A percentile compares a stretch with the other conserved stretches of the same genome.
These are phyloP conservation scores for Tolypocladium pustulatum DNA, from an alignment of 2,329 filamentous ascomycete genomes.

Conservation along the genomic window DNA sequence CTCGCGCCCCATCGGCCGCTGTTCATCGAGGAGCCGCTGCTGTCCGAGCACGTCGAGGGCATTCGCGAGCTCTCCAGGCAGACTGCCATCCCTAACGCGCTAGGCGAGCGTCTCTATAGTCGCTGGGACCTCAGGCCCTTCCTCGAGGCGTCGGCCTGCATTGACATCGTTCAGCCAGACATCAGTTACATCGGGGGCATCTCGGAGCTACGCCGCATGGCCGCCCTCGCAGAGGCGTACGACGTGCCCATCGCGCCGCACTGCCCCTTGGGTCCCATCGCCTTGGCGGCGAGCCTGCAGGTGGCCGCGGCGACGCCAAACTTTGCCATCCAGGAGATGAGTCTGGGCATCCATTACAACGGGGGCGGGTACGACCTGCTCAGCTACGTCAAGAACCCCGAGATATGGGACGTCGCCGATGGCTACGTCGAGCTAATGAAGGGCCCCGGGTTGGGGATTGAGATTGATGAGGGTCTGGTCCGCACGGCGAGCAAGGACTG, in stretches of 20 bases:
- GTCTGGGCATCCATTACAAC: constrained; percentile 71
- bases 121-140: constrained; percentile 68
- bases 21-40: constrained; percentile 48
- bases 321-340: constrained; percentile 71
- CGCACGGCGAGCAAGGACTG: constrained; percentile 46
- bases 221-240: constrained; percentile 21
- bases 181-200: constrained; percentile 64
- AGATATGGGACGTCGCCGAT: constrained; percentile 55
- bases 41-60: constrained; percentile 56
- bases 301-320: constrained; percentile 51
- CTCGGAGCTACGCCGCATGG: constrained; percentile 59
- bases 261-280: constrained; percentile 63
- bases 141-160: constrained; percentile 52
- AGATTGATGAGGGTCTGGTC: constrained; percentile 60
- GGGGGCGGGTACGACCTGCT: constrained; percentile 52
- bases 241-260: constrained; percentile 57
- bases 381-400: constrained; percentile 54
- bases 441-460: constrained; percentile 56
- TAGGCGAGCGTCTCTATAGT: constrained; percentile 61
- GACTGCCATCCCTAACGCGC: constrained; percentile 45
- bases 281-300: constrained; percentile 60
- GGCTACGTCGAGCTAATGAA: constrained; percentile 52
- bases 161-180: constrained; percentile 66
- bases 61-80: constrained; percentile 23
- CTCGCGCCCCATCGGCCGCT: constrained; percentile 59